Evolutionary conservation across 73 alveolate species (phyloP).

Genomic region (Paramecium primaurelia): DNA sequence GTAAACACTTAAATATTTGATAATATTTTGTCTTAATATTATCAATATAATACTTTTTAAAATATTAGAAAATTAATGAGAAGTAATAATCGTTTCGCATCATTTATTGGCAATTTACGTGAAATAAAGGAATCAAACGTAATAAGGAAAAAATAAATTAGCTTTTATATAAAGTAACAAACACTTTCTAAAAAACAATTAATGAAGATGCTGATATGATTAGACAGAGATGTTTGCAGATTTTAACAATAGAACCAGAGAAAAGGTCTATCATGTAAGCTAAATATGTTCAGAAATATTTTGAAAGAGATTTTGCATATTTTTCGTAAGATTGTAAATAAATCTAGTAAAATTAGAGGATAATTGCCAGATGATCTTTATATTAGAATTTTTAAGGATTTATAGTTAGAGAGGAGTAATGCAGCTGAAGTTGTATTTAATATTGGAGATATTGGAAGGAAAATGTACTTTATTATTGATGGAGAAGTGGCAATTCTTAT

Average conservation of each 20-base stretch:
- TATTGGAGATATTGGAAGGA: not conserved
- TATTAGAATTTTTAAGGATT: not conserved
- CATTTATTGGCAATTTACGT: not conserved
- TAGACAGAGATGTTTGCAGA: not conserved
- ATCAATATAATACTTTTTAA: not conserved
- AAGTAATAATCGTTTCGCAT: not conserved
- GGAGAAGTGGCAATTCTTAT: conserved; percentile 29
- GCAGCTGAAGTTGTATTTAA: not conserved
- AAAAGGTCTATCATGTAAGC: not conserved
- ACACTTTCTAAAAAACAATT: not conserved
- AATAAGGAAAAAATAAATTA: not conserved
- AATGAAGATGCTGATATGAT: not conserved
- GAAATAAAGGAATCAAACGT: not conserved
- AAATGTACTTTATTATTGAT: conserved; percentile 15
- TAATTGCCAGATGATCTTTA: not conserved
- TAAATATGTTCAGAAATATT: not conserved
- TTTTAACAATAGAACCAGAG: not conserved
- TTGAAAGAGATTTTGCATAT: not conserved
- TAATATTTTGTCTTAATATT: not conserved
- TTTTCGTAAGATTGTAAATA: not conserved
- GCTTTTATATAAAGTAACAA: not conserved
- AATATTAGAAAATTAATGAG: not conserved
- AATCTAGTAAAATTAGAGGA: not conserved
- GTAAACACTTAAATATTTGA: not conserved
- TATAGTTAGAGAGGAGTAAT: not conserved